phyloP scores from a whole-genome alignment of 2,329 filamentous ascomycete genomes.

The Alternaria novae-zelandiae region DNA sequence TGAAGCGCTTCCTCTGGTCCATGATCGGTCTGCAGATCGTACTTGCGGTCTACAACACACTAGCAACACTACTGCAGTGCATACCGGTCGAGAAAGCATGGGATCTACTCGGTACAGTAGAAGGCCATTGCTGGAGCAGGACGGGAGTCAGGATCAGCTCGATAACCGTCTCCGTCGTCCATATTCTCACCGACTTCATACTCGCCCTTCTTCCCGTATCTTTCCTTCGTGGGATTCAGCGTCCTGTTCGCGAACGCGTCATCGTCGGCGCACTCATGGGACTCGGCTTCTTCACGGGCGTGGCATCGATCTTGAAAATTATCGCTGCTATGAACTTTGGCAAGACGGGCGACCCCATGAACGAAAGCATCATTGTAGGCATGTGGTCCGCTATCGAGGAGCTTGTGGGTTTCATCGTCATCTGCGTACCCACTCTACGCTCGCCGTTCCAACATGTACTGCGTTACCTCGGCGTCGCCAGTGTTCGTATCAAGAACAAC shows the following conservation, averaged over 20 bases:
- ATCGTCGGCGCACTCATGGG: slow-evolving; percentile 22
- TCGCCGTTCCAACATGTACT: slow-evolving; percentile 23
- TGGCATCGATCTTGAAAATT: slow-evolving; percentile 26
- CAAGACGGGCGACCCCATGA: slow-evolving; percentile 16
- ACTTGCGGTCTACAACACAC: slow-evolving; percentile 20
- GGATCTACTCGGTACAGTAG: slow-evolving; percentile 15
- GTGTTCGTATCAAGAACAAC: slow-evolving; percentile 2
- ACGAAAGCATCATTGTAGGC: slow-evolving; percentile 20
- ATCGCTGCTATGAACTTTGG: slow-evolving; percentile 22
- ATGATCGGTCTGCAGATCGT: slow-evolving; percentile 30
- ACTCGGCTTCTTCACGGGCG: slow-evolving; percentile 29
- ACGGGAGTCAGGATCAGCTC: slow-evolving; percentile 8
- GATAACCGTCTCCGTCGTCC: slow-evolving; percentile 23
- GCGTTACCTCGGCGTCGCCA: slow-evolving; percentile 14
- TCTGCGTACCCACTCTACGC: slow-evolving; percentile 31
- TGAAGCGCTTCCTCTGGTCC: slow-evolving; percentile 26
- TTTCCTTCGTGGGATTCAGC: slow-evolving; percentile 20
- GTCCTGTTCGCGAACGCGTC: slow-evolving; percentile 24
- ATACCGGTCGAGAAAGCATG: slow-evolving; percentile 24
- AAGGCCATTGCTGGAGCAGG: slow-evolving; percentile 15
- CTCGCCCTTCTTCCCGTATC: slow-evolving; percentile 25
- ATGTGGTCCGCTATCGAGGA: slow-evolving; percentile 34
- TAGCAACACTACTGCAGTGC: slow-evolving; percentile 28
- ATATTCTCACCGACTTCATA: slow-evolving; percentile 25
- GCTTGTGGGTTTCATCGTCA: slow-evolving; percentile 29